Evolutionary conservation across 140 eudicot genomes (phyloP).

Genomic region (Stevia rebaudiana): DNA sequence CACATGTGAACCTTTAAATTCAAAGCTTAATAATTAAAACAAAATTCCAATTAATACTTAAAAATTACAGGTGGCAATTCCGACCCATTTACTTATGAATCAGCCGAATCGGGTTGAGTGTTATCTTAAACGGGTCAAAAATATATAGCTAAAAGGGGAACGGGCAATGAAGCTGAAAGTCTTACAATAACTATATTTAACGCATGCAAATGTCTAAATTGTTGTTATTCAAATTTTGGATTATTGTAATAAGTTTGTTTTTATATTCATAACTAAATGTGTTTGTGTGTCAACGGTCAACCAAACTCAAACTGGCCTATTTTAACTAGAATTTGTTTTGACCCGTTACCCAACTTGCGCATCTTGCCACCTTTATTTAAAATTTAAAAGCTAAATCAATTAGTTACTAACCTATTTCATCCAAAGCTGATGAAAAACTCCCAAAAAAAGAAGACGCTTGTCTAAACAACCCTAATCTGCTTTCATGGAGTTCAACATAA

Average conservation of each 20-base stretch:
- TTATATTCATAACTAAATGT: neutral
- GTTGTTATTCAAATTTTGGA: neutral
- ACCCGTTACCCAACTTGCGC: slow-evolving; percentile 1
- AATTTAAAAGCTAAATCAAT: neutral
- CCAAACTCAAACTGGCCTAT: neutral
- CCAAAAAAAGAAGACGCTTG: slow-evolving; percentile 24
- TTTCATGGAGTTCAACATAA: slow-evolving; percentile 37
- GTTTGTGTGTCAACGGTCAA: neutral
- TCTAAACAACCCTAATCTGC: slow-evolving; percentile 29
- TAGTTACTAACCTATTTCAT: slow-evolving; percentile 38
- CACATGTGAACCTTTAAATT: slow-evolving; percentile 41
- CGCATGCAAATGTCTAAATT: neutral
- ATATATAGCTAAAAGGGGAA: neutral
- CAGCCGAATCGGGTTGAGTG: neutral
- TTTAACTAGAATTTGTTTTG: neutral
- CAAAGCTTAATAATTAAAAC: slow-evolving; percentile 7
- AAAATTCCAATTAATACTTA: neutral
- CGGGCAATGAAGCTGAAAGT: neutral
- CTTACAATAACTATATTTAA: neutral
- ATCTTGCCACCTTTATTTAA: neutral
- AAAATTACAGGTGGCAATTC: slow-evolving; percentile 1
- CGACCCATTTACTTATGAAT: neutral
- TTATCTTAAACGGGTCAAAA: neutral
- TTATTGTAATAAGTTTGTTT: neutral
- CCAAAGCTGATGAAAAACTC: slow-evolving; percentile 32